phyloP scores from a whole-genome alignment of 257 asterid species.

The Primulina tabacum region DNA sequence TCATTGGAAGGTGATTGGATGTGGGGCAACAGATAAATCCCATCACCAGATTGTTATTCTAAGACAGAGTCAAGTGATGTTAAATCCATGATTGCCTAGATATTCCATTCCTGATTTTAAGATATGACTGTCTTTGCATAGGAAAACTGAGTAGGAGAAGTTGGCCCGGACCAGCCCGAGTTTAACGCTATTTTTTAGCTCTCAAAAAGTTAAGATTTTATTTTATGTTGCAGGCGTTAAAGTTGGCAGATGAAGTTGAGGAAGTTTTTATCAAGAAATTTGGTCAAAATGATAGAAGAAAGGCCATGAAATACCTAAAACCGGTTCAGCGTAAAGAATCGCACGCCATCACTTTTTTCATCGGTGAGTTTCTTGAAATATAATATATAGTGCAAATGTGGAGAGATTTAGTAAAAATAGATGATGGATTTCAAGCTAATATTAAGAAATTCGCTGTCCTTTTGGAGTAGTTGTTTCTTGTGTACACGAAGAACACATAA shows the following conservation, averaged over 20 bases:
- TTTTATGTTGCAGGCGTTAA: conserved; percentile 47
- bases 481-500: conserved; percentile 19
- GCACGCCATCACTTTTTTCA: conserved; percentile 70
- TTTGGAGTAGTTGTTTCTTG: conserved; percentile 8
- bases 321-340: conserved; percentile 80
- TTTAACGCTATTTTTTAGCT: conserved; percentile 20
- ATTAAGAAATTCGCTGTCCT: conserved; percentile 18
- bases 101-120: conserved; percentile 34
- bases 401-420: background rate
- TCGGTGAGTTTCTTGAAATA: conserved; percentile 50
- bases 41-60: conserved; percentile 35
- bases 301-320: conserved; percentile 86
- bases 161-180: background rate
- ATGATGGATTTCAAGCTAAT: conserved; percentile 28
- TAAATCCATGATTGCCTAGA: conserved; percentile 31
- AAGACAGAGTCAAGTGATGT: conserved; percentile 48
- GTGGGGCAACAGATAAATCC: conserved; percentile 30
- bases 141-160: background rate
- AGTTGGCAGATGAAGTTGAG: conserved; percentile 85
- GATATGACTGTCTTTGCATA: conserved; percentile 41
- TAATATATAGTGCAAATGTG: conserved; percentile 2
- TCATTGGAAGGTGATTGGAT: conserved; percentile 45
- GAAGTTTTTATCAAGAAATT: conserved; percentile 67
- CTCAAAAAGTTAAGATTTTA: conserved; percentile 16
- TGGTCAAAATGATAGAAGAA: conserved; percentile 61